Evolutionary conservation across 306 rosid genomes (phyloP).

Genomic region (Datisca glomerata): DNA sequence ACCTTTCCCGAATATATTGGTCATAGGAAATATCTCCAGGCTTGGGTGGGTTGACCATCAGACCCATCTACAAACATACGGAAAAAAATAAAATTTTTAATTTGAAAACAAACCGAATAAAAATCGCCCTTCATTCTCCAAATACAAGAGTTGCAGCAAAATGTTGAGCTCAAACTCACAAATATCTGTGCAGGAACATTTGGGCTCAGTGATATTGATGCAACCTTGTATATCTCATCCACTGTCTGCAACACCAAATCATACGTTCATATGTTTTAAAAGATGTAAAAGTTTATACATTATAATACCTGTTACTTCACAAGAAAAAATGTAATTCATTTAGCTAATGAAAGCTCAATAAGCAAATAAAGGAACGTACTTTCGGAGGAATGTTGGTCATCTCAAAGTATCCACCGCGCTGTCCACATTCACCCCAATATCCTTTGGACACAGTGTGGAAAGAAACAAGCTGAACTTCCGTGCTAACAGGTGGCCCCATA

Average conservation of each 20-base stretch:
- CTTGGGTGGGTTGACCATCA: conserved; percentile 86
- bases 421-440: conserved; percentile 99
- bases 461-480: conserved; percentile 80
- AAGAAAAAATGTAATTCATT: too few relatives aligned
- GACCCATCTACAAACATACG: conserved; percentile 78
- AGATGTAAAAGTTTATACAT: too few relatives aligned
- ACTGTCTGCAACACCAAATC: conserved; percentile 59
- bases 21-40: conserved; percentile 96
- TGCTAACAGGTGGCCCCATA: conserved; percentile 76
- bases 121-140: background rate
- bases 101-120: conserved; percentile 8
- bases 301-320: background rate
- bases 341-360: conserved; percentile 7
- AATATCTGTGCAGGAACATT: conserved; percentile 98
- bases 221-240: conserved; percentile 91
- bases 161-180: conserved; percentile 42
- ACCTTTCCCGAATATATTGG: conserved; percentile 81
- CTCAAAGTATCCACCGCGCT: conserved; percentile 97
- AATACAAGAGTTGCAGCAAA: background rate
- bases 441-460: conserved; percentile 95
- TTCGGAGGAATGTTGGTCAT: conserved; percentile 93
- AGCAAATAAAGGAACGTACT: conserved; percentile 36
- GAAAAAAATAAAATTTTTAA: conserved; percentile 6
- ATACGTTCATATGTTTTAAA: too few relatives aligned
- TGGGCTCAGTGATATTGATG: conserved; percentile 85